Conservation (phyloP, 371 early-diverging fungal genomes). For the Blakeslea trispora region DNA sequence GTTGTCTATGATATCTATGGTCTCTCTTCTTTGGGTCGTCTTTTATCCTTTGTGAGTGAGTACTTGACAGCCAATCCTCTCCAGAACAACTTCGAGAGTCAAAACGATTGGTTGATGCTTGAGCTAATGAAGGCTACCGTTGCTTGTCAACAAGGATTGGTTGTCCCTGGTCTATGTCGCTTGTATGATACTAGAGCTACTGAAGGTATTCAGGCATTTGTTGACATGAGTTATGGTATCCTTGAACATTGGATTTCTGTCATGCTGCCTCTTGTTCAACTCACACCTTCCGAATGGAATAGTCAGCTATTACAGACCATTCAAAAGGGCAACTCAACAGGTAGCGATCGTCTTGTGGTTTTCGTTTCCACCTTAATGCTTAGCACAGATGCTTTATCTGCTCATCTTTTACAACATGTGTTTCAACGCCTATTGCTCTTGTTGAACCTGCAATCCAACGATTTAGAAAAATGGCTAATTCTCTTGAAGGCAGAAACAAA, state of each 20-base stretch:
- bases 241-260: constrained; percentile 12
- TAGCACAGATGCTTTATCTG: constrained; percentile 2
- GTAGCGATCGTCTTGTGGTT: constrained; percentile 3
- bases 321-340: background rate
- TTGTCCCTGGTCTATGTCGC: constrained; percentile 24
- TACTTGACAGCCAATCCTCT: constrained; percentile 23
- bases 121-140: constrained; percentile 40
- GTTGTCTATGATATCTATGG: constrained; percentile 58
- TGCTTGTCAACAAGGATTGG: constrained; percentile 40
- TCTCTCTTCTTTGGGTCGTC: constrained; percentile 54
- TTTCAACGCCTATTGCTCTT: constrained; percentile 17
- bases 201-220: constrained; percentile 30
- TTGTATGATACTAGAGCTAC: constrained; percentile 25
- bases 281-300: constrained; percentile 5
- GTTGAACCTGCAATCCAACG: constrained; percentile 14
- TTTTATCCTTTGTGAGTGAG: constrained; percentile 50
- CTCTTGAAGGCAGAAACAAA: constrained; percentile 33
- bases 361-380: constrained; percentile 12
- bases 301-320: constrained; percentile 8
- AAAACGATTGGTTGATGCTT: constrained; percentile 39
- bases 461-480: constrained; percentile 32
- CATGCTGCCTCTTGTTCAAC: background rate
- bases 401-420: constrained; percentile 19
- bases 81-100: background rate
- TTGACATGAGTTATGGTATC: constrained; percentile 15